Evolutionary conservation across 2,329 filamentous ascomycete genomes (phyloP).

Genomic region (Pseudogymnoascus pannorum): DNA sequence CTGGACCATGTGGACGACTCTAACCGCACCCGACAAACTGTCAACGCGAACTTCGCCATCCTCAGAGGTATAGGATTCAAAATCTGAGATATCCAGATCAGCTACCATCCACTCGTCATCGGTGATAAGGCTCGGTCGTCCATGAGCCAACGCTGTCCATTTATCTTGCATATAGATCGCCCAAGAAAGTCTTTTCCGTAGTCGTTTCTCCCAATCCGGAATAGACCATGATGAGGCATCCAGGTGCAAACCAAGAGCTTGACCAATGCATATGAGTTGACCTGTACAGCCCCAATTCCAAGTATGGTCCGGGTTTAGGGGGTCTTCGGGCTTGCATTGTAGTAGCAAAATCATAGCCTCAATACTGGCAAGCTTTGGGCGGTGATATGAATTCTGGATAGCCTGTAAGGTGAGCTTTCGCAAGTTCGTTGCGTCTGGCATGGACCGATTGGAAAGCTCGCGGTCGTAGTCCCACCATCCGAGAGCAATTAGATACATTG

Average conservation of each 20-base stretch:
- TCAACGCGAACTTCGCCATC: slow-evolving; percentile 33
- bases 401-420: slow-evolving; percentile 36
- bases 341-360: slow-evolving; percentile 48
- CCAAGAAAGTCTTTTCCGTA: slow-evolving; percentile 56
- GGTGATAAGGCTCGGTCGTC: slow-evolving; percentile 48
- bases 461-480: slow-evolving; percentile 55
- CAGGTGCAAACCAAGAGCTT: slow-evolving; percentile 52
- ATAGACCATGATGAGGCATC: slow-evolving; percentile 57
- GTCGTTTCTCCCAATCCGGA: slow-evolving; percentile 54
- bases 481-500: slow-evolving; percentile 55
- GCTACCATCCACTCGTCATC: slow-evolving; percentile 49
- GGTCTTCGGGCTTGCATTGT: slow-evolving; percentile 31
- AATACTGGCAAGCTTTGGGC: slow-evolving; percentile 48
- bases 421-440: slow-evolving; percentile 34
- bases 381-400: slow-evolving; percentile 40
- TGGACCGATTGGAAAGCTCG: slow-evolving; percentile 38
- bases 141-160: slow-evolving; percentile 51
- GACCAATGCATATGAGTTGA: slow-evolving; percentile 46
- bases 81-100: slow-evolving; percentile 37
- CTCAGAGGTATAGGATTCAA: slow-evolving; percentile 29
- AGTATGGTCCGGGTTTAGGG: slow-evolving; percentile 1
- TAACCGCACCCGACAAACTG: slow-evolving; percentile 37
- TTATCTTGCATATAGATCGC: slow-evolving; percentile 59
- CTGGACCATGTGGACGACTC: slow-evolving; percentile 45
- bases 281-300: slow-evolving; percentile 25